phyloP scores from a whole-genome alignment of 192 early-diverging fungal genomes.

The Glomus cerebriforme region DNA sequence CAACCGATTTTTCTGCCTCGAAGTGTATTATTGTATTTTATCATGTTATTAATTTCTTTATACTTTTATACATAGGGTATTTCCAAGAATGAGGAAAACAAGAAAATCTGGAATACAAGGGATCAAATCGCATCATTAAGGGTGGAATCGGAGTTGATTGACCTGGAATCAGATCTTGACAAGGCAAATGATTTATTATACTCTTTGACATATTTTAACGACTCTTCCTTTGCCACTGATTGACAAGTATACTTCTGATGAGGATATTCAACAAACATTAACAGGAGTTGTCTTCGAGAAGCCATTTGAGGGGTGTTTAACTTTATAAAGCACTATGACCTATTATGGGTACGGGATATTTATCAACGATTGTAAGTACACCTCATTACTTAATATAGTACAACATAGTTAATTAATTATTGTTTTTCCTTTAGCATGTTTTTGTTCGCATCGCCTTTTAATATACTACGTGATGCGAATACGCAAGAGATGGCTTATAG shows the following conservation, averaged over 20 bases:
- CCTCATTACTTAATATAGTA: no score
- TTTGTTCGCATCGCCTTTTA: no score
- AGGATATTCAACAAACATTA: slow-evolving; percentile 16
- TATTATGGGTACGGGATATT: no score
- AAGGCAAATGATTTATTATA: slow-evolving; percentile 22
- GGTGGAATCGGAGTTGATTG: slow-evolving; percentile 16
- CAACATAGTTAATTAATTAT: no score
- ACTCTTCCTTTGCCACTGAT: slow-evolving; percentile 17
- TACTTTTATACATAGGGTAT: slow-evolving; percentile 23
- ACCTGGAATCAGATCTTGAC: slow-evolving; percentile 26
- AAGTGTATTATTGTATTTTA: slow-evolving; percentile 5
- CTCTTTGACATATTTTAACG: slow-evolving; percentile 11
- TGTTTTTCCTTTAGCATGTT: no score
- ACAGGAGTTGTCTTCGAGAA: slow-evolving; percentile 26
- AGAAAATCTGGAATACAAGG: slow-evolving; percentile 27
- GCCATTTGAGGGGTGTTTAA: slow-evolving; percentile 25
- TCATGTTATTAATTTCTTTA: slow-evolving; percentile 30
- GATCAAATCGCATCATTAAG: slow-evolving; percentile 28
- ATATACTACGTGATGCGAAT: no score
- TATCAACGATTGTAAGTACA: no score
- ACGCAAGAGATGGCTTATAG: no score
- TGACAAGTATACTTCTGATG: slow-evolving; percentile 30
- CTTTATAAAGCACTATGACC: no score
- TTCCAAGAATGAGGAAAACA: slow-evolving; percentile 23
- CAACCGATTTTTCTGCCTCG: neutral